Conservation (phyloP, 495 filamentous ascomycete genomes). For the Neurospora hispaniola region DNA sequence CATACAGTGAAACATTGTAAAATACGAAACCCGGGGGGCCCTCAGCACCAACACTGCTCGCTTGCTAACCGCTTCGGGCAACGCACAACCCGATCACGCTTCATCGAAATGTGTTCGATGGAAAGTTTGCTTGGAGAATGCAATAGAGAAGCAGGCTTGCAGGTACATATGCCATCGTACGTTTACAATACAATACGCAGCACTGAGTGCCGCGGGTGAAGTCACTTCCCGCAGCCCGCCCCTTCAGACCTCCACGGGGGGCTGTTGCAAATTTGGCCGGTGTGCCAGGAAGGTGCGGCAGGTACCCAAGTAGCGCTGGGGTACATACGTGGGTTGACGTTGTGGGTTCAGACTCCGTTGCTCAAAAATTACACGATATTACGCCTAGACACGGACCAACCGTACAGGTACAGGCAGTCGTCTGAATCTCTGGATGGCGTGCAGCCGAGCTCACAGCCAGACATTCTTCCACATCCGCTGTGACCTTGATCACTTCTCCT, state of each 20-base stretch:
- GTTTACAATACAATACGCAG: background rate
- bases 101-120: background rate
- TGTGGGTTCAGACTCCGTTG: slow-evolving; percentile 9
- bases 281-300: slow-evolving; percentile 7
- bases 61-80: background rate
- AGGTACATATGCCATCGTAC: background rate
- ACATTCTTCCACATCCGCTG: background rate
- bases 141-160: background rate
- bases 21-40: too few species aligned
- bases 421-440: background rate
- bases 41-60: background rate
- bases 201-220: background rate
- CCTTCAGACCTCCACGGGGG: background rate
- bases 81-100: background rate
- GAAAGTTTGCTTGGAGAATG: background rate
- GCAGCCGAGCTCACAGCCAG: background rate
- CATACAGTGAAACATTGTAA: background rate
- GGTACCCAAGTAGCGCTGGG: background rate
- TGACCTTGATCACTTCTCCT: background rate
- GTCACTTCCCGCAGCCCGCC: slow-evolving; percentile 11
- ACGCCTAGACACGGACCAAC: slow-evolving; percentile 1
- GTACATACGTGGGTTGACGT: background rate
- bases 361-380: slow-evolving; percentile 6
- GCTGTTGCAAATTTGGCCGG: slow-evolving; percentile 10
- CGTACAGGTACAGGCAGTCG: background rate